These are phyloP conservation scores for Aspergillus cejpii DNA, from an alignment of 2,329 filamentous ascomycete species.

Conservation along the genomic window DNA sequence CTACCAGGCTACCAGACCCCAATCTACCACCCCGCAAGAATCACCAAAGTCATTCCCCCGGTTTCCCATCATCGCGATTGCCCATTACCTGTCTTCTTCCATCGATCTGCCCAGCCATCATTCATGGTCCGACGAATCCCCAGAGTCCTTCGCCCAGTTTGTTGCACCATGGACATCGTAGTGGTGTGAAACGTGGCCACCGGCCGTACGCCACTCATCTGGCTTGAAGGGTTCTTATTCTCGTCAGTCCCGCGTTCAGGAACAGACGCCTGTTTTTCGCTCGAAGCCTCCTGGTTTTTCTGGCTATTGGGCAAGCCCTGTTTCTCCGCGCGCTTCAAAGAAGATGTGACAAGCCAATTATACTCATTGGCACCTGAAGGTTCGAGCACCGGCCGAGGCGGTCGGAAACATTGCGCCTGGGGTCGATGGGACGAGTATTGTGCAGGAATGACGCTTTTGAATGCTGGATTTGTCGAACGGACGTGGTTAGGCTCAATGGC, in stretches of 20 bases:
- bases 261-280: constrained; percentile 8
- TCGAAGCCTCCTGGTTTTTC: constrained; percentile 6
- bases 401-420: constrained; percentile 27
- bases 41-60: not conserved
- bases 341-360: constrained; percentile 31
- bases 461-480: constrained; percentile 7
- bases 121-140: constrained; percentile 41
- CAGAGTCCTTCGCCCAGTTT: constrained; percentile 33
- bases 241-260: constrained; percentile 18
- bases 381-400: constrained; percentile 30
- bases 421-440: constrained; percentile 26
- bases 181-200: constrained; percentile 37
- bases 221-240: constrained; percentile 22
- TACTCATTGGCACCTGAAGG: constrained; percentile 28
- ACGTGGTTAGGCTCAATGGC: constrained; percentile 3
- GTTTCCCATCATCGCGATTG: not conserved
- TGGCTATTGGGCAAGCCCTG: constrained; percentile 8
- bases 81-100: constrained; percentile 28
- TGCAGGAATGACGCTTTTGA: constrained; percentile 16
- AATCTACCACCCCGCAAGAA: too few relatives aligned
- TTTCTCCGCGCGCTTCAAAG: constrained; percentile 21
- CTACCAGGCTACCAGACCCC: too few relatives aligned
- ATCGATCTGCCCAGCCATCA: constrained; percentile 37
- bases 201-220: constrained; percentile 20
- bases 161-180: constrained; percentile 33